A percentile compares a stretch with the other conserved stretches of the same genome.
Conservation (phyloP, 139 green algal genomes). For the Auxenochlorella pyrenoidosa region DNA sequence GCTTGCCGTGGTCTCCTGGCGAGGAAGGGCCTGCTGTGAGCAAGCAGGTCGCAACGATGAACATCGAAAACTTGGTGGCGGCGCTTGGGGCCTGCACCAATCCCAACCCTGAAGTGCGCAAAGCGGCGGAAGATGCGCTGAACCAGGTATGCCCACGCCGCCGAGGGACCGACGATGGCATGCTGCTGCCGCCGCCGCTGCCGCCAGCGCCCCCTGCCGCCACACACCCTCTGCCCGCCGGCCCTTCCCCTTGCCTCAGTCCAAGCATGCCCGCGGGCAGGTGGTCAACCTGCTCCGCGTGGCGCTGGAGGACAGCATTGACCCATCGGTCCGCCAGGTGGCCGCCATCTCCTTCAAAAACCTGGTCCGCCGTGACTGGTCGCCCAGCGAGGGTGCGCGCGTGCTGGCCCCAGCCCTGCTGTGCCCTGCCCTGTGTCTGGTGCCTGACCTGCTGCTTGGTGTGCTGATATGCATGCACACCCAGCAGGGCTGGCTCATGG, state of each 20-base stretch:
- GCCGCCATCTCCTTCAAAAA: conserved; percentile 98
- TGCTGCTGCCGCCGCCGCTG: neutral
- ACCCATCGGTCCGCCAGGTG: conserved; percentile 83
- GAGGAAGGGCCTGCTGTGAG: neutral
- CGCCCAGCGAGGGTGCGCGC: conserved; percentile 40
- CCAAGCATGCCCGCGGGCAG: conserved; percentile 70
- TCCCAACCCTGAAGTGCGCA: conserved; percentile 63
- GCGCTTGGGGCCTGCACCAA: conserved; percentile 72
- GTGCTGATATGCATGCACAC: neutral
- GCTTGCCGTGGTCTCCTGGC: neutral
- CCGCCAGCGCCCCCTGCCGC: neutral
- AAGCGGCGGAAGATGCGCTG: conserved; percentile 75
- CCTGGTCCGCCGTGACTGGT: conserved; percentile 85
- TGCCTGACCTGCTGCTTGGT: neutral
- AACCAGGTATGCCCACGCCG: conserved; percentile 64
- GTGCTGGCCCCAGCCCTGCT: too few relatives aligned
- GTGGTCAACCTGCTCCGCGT: conserved; percentile 85
- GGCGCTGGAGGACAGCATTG: conserved; percentile 73
- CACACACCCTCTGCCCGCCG: neutral
- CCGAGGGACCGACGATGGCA: neutral
- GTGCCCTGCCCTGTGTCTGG: neutral
- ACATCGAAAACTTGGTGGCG: conserved; percentile 66
- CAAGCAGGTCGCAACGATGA: conserved; percentile 50
- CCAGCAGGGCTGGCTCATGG: too few relatives aligned
- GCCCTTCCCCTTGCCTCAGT: conserved; percentile 48